A percentile compares a stretch with the other conserved stretches of the same genome.
These are phyloP conservation scores for Candida qinlingensis DNA, from an alignment of 805 yeast genomes.

Conservation along the genomic window DNA sequence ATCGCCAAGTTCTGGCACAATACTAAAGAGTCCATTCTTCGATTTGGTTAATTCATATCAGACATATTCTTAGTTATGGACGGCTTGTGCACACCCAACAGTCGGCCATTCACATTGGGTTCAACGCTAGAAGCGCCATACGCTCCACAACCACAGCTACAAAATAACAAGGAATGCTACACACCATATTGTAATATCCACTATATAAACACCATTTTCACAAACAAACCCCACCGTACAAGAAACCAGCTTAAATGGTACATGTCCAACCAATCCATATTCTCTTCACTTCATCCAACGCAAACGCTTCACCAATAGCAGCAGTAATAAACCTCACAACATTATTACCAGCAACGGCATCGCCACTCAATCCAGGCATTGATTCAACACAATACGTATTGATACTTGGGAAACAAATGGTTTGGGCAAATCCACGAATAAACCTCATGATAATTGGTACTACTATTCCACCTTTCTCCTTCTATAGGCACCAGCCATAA, in stretches of 20 bases:
- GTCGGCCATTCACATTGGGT: no score
- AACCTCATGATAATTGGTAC: conserved; percentile 48
- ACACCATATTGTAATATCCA: no score
- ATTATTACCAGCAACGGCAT: conserved; percentile 51
- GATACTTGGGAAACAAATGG: conserved; percentile 44
- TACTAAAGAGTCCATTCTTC: no score
- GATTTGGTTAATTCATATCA: no score
- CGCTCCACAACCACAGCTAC: no score
- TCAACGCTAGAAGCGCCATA: no score
- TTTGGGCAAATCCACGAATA: conserved; percentile 44
- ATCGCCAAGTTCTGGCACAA: no score
- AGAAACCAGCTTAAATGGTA: conserved; percentile 39
- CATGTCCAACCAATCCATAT: conserved; percentile 57
- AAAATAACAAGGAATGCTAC: no score
- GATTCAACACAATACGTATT: conserved; percentile 58
- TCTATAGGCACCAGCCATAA: conserved; percentile 50
- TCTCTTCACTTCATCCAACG: conserved; percentile 37
- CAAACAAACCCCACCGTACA: conserved; percentile 2
- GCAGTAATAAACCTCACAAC: conserved; percentile 45
- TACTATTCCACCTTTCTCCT: conserved; percentile 49
- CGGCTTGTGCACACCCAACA: no score
- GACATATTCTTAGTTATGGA: no score
- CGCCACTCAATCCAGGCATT: conserved; percentile 49
- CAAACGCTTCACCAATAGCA: conserved; percentile 46
- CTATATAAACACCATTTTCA: no score